Percentiles rank a stretch among this genome's conserved stretches.
These are phyloP conservation scores for Russula brevipes DNA, from an alignment of 768 basidiomycete species.

Conservation along the genomic window DNA sequence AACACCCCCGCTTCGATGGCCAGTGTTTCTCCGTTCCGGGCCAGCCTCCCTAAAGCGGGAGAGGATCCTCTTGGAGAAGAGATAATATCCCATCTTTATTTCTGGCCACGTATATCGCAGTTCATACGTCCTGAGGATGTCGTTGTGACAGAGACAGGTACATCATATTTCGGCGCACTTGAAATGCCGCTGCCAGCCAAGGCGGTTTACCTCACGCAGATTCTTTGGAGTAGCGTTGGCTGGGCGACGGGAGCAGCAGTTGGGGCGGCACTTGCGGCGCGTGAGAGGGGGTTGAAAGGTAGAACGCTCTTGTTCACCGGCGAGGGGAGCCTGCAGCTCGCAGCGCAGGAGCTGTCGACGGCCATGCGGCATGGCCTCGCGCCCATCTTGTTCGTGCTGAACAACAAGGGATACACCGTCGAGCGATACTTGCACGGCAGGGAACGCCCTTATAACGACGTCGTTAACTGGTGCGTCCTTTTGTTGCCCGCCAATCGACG, in stretches of 20 bases:
- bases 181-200: slow-evolving; percentile 75
- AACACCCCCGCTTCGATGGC: slow-evolving; percentile 39
- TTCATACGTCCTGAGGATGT: slow-evolving; percentile 74
- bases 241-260: slow-evolving; percentile 78
- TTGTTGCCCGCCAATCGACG: neutral
- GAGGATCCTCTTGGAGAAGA: slow-evolving; percentile 38
- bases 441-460: slow-evolving; percentile 77
- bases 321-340: slow-evolving; percentile 77
- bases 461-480: slow-evolving; percentile 56
- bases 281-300: slow-evolving; percentile 48
- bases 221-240: slow-evolving; percentile 90
- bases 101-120: slow-evolving; percentile 74
- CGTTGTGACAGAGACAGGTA: slow-evolving; percentile 85
- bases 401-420: slow-evolving; percentile 83
- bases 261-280: slow-evolving; percentile 76
- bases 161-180: slow-evolving; percentile 79
- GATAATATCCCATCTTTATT: slow-evolving; percentile 67
- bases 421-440: slow-evolving; percentile 76
- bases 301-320: slow-evolving; percentile 83
- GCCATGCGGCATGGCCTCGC: slow-evolving; percentile 70
- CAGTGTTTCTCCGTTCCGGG: slow-evolving; percentile 39
- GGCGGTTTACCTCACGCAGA: slow-evolving; percentile 61
- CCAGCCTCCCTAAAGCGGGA: slow-evolving; percentile 40
- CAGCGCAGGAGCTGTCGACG: slow-evolving; percentile 77
- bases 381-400: slow-evolving; percentile 81